These are phyloP conservation scores for Hanseniaspora occidentalis DNA, from an alignment of 805 yeast genomes.

Conservation along the genomic window DNA sequence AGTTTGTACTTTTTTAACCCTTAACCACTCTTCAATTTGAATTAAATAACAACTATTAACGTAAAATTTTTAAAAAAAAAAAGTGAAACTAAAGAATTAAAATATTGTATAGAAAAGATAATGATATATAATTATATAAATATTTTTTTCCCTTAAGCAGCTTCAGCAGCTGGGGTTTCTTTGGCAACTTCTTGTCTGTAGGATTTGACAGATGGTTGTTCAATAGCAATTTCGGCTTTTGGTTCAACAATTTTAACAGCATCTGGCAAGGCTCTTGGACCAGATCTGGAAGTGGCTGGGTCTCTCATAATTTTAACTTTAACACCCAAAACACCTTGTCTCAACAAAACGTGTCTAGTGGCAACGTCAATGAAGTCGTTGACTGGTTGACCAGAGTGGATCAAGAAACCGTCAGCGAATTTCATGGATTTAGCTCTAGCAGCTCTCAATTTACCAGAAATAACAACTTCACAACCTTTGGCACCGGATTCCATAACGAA, in stretches of 20 bases:
- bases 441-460: slow-evolving; percentile 99
- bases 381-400: slow-evolving; percentile 99
- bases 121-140: neutral
- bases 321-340: slow-evolving; percentile 99
- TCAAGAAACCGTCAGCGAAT: slow-evolving; percentile 99
- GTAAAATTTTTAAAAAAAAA: no score
- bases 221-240: slow-evolving; percentile 79
- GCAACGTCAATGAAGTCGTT: slow-evolving; percentile 97
- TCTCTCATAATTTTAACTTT: slow-evolving; percentile 99
- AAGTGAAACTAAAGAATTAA: neutral
- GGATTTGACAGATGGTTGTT: slow-evolving; percentile 73
- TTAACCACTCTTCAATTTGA: no score
- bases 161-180: slow-evolving; percentile 15
- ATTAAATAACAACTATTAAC: no score
- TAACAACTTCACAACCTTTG: slow-evolving; percentile 99
- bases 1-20: no score
- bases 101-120: neutral
- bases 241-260: slow-evolving; percentile 86
- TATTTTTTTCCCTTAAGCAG: slow-evolving; percentile 10
- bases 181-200: slow-evolving; percentile 33
- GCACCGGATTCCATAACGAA: slow-evolving; percentile 99
- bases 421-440: slow-evolving; percentile 99
- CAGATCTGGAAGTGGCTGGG: slow-evolving; percentile 75
- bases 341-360: slow-evolving; percentile 98
- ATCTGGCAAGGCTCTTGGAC: slow-evolving; percentile 92